phyloP scores from a whole-genome alignment of 2,329 filamentous ascomycete species.

The Lizonia empirigonia region DNA sequence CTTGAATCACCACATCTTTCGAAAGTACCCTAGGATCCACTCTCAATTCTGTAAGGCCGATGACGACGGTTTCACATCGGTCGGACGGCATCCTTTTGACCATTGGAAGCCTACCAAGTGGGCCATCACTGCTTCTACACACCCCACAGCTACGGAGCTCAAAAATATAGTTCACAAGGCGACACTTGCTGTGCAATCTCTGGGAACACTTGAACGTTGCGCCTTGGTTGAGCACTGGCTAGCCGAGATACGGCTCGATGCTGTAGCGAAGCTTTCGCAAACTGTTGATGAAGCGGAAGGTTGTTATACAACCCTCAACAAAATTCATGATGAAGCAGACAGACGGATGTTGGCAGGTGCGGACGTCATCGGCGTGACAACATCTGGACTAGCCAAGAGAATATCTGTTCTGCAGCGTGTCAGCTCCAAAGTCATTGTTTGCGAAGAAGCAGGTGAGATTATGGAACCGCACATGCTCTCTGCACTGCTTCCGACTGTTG shows the following conservation, averaged over 20 bases:
- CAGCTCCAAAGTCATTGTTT: slow-evolving; percentile 63
- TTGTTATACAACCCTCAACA: slow-evolving; percentile 16
- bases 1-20: slow-evolving; percentile 20
- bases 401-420: slow-evolving; percentile 57
- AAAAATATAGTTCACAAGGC: slow-evolving; percentile 17
- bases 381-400: slow-evolving; percentile 64
- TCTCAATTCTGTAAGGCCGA: slow-evolving; percentile 26
- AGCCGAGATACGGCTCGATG: slow-evolving; percentile 16
- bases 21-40: slow-evolving; percentile 23
- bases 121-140: background rate
- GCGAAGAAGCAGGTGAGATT: slow-evolving; percentile 72
- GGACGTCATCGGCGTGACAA: slow-evolving; percentile 65
- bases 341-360: slow-evolving; percentile 50
- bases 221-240: slow-evolving; percentile 23
- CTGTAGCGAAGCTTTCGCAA: slow-evolving; percentile 23
- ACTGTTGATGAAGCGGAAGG: slow-evolving; percentile 12
- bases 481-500: slow-evolving; percentile 62
- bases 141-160: background rate
- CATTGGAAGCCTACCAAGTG: slow-evolving; percentile 17
- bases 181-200: slow-evolving; percentile 11
- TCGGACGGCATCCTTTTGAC: slow-evolving; percentile 34
- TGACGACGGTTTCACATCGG: slow-evolving; percentile 23
- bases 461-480: slow-evolving; percentile 68
- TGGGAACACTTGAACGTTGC: slow-evolving; percentile 20
- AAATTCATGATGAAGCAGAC: slow-evolving; percentile 48